A percentile compares a stretch with the other conserved stretches of the same genome.
These are phyloP conservation scores for Arthromyces matolae DNA, from an alignment of 768 basidiomycete genomes.

Conservation along the genomic window DNA sequence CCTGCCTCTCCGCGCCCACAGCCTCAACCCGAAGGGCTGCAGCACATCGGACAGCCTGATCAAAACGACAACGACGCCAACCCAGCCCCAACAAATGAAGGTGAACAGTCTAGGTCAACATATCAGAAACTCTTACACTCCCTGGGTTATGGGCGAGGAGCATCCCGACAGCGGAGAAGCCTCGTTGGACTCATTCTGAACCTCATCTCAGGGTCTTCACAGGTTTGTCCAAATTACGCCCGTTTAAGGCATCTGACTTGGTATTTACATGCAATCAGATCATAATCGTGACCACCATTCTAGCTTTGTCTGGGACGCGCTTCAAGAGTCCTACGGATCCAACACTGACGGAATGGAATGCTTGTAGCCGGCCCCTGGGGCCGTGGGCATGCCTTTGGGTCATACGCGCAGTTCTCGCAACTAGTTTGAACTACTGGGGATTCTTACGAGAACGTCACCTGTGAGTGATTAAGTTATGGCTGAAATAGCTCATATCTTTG, in stretches of 20 bases:
- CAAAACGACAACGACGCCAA: not conserved
- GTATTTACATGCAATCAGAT: slow-evolving; percentile 34
- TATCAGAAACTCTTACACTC: slow-evolving; percentile 30
- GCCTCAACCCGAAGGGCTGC: slow-evolving; percentile 17
- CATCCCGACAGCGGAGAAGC: slow-evolving; percentile 47
- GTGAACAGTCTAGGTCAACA: slow-evolving; percentile 1
- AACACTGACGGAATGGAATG: slow-evolving; percentile 50
- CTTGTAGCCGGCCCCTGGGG: slow-evolving; percentile 63
- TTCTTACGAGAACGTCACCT: slow-evolving; percentile 36
- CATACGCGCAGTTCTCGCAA: slow-evolving; percentile 46
- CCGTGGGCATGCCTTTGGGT: slow-evolving; percentile 68
- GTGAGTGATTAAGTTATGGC: slow-evolving; percentile 16
- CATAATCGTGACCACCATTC: slow-evolving; percentile 45
- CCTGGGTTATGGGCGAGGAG: slow-evolving; percentile 53
- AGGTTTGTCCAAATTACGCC: slow-evolving; percentile 26
- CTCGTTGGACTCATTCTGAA: slow-evolving; percentile 51
- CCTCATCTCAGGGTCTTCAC: slow-evolving; percentile 45
- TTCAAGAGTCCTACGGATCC: slow-evolving; percentile 42
- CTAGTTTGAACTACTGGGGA: slow-evolving; percentile 53
- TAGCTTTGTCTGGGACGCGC: slow-evolving; percentile 42
- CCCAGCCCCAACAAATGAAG: slow-evolving; percentile 22
- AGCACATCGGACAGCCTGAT: not conserved
- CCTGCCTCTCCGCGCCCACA: not conserved
- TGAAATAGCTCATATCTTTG: not conserved
- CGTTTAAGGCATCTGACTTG: not conserved